Base-by-base conservation (phyloP, 768 basidiomycete genomes). In the Boletellus sp. region DNA sequence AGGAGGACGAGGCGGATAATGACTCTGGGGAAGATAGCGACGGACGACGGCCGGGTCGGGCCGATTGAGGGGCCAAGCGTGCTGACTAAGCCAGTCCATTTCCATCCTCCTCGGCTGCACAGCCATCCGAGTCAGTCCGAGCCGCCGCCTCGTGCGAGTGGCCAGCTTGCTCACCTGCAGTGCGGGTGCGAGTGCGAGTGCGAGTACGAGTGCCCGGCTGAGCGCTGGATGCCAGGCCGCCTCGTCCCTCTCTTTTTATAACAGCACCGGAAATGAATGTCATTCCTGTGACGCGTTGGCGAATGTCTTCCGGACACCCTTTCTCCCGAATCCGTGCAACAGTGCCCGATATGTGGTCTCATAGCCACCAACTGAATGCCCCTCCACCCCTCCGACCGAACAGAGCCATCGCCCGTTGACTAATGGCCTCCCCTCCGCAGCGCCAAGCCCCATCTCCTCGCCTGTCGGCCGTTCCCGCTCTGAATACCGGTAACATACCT, bases 81-180 rank as follows among this genome's bases (percentile, higher is more conserved):
- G 33, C 50, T 68, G 66, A 68, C 67, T 70, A 70, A 68, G 55
- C 64, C 60, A 55, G 12, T 64, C 56, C 66, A 70, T 68, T 20
- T 28, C n/a, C n/a, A n/a, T 16, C 17, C 28, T 8, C 28, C 36
- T 51, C 50, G 5, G 49, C 52, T 58, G 45, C 58, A 62, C 62
- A 55, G 62, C 63, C 62, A 54, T 54, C 3, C 4, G 9, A 2
- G 59, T 66, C 54, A 61, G 62, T 52, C 48, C 38, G 26, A 11
- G 15, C 19, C 19, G 28, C 20, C 11, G 52, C 53, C 53, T 57
- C 56, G 52, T 63, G 55, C 47, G 24, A 17, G 17, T 41, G 31
- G 52, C 52, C 51, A 51, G 50, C 46, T 54, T 45, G 22, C 65
- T 20, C 49, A 67, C 62, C 56, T 43, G 48, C n/a, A n/a, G n/a